Evolutionary conservation across 257 asterid genomes (phyloP), one percentile per base, ranked within the genome.

Genomic region (Plectranthus barbatus): DNA sequence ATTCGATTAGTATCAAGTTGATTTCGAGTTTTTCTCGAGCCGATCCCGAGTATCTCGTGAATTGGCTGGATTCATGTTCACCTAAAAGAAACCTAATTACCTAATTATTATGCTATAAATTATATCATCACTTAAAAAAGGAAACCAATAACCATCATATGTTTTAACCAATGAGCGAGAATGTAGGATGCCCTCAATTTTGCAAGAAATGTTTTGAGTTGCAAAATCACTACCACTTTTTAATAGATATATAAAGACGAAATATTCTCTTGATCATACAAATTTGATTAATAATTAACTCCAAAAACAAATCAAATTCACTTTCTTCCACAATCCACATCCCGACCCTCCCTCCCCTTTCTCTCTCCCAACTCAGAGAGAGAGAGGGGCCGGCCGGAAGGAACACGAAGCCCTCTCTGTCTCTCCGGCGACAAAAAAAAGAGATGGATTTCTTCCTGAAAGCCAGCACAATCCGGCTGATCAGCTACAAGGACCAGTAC

Each of bases 371-470:
- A 10, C 3, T 39, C 40, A n/a, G 26, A 37, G 26, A 62, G 6
- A 53, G 40, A 44, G 56, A 64, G 29, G 40, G 29, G 55, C 9
- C 29, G 7, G 24, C 2, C 13, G 6, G 20, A 21, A 48, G 48
- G 19, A 59, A 17, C 37, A 1, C 1, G 6, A 31, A 31, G 3
- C 5, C 5, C 1, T 31, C 0, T 31, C 37, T 4, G 0, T 31
- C 0, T 1, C 5, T 31, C 5, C 29, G 29, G 4, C 4, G 4
- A 4, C 4, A 23, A 53, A 20, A 24, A 36, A 39, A 4, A 3
- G 44, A 9, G 19, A 90, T 90, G 97, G 97, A 86, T 50, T 73
- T 90, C 39, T 86, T 90, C 72, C 39, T 59, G 12, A 72, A 57
- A 45, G 95, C 92, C 0, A 69, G 66, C 33, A 56, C 81, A 10